Conservation (phyloP, 2,329 filamentous ascomycete species). For the Talaromyces sp. region DNA sequence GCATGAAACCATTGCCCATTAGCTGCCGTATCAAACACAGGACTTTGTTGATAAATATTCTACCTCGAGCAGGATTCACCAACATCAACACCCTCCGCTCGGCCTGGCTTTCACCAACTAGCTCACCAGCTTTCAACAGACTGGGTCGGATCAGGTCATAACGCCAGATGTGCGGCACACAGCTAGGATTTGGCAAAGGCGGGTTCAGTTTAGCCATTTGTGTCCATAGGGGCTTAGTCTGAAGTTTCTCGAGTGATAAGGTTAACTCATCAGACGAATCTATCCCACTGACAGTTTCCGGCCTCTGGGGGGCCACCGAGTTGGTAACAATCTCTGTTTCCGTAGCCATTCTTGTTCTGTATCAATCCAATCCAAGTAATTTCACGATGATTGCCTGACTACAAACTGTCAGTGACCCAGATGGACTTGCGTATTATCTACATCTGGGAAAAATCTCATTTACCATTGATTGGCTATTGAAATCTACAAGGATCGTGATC, state of each 20-base stretch:
- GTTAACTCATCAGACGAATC: not conserved
- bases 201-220: constrained; percentile 48
- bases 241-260: not conserved
- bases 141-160: constrained; percentile 33
- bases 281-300: not conserved
- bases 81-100: too few relatives aligned
- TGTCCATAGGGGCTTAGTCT: constrained; percentile 43
- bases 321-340: not conserved
- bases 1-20: not conserved
- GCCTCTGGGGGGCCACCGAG: not conserved
- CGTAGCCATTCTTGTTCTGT: not conserved
- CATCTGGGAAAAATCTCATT: not conserved
- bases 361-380: not conserved
- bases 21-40: not conserved
- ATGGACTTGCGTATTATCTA: not conserved
- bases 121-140: constrained; percentile 31
- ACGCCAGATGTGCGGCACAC: constrained; percentile 35
- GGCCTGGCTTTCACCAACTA: constrained; percentile 33
- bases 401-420: not conserved
- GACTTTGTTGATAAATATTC: not conserved
- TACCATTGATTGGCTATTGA: not conserved
- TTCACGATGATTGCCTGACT: not conserved
- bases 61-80: constrained; percentile 4
- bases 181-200: constrained; percentile 42
- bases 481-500: not conserved